Evolutionary conservation across 495 filamentous ascomycete species (phyloP).

Genomic region (Patellaria atrata): DNA sequence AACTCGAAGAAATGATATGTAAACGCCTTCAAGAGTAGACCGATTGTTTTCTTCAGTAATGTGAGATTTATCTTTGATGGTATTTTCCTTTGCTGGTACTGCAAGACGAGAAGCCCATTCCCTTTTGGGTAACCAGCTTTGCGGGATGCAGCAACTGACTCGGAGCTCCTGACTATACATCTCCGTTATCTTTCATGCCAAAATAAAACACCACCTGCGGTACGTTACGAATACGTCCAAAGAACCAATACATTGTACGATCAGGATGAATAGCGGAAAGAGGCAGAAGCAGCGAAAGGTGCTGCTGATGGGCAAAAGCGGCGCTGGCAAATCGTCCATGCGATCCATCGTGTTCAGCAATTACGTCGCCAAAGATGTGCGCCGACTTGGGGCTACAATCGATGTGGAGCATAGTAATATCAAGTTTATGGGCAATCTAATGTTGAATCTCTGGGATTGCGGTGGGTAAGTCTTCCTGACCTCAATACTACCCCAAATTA

Average conservation of each 20-base stretch:
- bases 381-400: conserved; percentile 89
- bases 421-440: conserved; percentile 94
- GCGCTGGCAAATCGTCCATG: conserved; percentile 99
- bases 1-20: too few relatives aligned
- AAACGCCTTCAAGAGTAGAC: too few relatives aligned
- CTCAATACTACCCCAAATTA: neutral
- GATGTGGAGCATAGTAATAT: conserved; percentile 97
- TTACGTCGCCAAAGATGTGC: conserved; percentile 91
- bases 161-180: too few relatives aligned
- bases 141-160: too few relatives aligned
- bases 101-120: too few relatives aligned
- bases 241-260: conserved; percentile 1
- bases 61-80: too few relatives aligned
- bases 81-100: too few relatives aligned
- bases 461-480: conserved; percentile 46
- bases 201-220: too few relatives aligned
- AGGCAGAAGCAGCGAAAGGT: conserved; percentile 33
- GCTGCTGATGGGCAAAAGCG: conserved; percentile 66
- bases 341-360: conserved; percentile 96
- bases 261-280: conserved; percentile 25
- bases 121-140: too few relatives aligned
- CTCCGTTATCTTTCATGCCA: too few relatives aligned
- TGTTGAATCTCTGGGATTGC: conserved; percentile 96
- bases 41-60: too few relatives aligned
- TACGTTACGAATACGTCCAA: too few relatives aligned